Base-by-base conservation (phyloP, 495 filamentous ascomycete species). In the Hypoxylon intermedium region DNA sequence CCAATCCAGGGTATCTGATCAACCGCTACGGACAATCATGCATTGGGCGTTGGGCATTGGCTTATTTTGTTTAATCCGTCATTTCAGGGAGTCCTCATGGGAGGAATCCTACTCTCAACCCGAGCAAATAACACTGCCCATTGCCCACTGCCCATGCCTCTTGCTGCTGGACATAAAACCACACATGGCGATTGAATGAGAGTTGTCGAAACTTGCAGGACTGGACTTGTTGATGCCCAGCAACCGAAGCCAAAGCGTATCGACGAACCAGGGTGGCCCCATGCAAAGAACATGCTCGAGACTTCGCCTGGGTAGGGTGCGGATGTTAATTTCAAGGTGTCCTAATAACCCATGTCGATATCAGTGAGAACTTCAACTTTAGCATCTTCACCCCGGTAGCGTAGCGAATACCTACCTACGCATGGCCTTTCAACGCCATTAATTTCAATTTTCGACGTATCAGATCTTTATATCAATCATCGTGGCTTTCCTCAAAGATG, bases 241-340 rank as follows among this genome's bases (percentile, higher is more conserved):
- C 62, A 65, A 60, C 62, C 55, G 53, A 37, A 41, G 56, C 51
- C 51, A 65, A 52, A 60, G 62, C 61, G 55, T 58, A 60, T 60
- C 55, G 30, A 45, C 38, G 13, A 55, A 59, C 38, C 33, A 46
- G 34, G 54, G 38, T 23, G 55, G 18, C 51, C 56, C 55, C 62
- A 60, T 58, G 62, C 41, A 60, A 9, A 40, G 62, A 60, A 60
- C 45, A 41, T 60, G 54, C 55, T 65, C 61, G 61, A 65, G 55
- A 65, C 61, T 60, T 54, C 1, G 38, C 41, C 54, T 28, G n/a
- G n/a, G n/a, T n/a, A 59, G 55, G 61, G 31, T 65, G 36, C 51
- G 46, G 41, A 42, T 56, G 40, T 20, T 52, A 65, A 59, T 59
- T 54, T 45, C 40, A 23, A 50, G 49, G 50, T 55, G 51, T 51